phyloP scores from a whole-genome alignment of 2,329 filamentous ascomycete genomes.

The Allantophomopsis lycopodina region DNA sequence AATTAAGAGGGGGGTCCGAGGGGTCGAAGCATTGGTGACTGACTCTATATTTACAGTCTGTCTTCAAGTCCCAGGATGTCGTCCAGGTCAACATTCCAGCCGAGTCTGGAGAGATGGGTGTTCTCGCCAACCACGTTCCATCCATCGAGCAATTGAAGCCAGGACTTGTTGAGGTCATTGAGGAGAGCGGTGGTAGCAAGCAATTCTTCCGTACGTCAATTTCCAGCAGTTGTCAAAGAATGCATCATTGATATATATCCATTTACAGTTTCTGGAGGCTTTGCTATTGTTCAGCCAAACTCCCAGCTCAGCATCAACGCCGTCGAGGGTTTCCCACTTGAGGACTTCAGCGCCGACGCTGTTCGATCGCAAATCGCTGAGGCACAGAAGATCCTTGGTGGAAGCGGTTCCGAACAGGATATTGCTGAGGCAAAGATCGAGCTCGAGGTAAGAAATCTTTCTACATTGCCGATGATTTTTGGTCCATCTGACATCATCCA shows the following conservation, averaged over 20 bases:
- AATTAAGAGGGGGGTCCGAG: too few relatives aligned
- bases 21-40: neutral
- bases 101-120: constrained; percentile 98
- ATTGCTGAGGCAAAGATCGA: constrained; percentile 99
- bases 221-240: neutral
- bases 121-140: constrained; percentile 96
- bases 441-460: constrained; percentile 60
- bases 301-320: constrained; percentile 96
- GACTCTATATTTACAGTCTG: constrained; percentile 34
- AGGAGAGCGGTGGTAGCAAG: constrained; percentile 82
- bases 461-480: neutral
- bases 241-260: constrained; percentile 3
- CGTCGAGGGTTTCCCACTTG: constrained; percentile 84
- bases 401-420: constrained; percentile 88
- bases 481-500: neutral
- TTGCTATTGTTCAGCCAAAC: constrained; percentile 92
- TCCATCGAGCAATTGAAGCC: constrained; percentile 99
- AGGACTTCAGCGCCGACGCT: constrained; percentile 89
- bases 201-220: constrained; percentile 86
- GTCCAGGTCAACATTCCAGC: constrained; percentile 98
- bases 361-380: constrained; percentile 84
- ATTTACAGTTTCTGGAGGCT: constrained; percentile 86
- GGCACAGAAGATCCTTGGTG: constrained; percentile 87
- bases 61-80: constrained; percentile 55
- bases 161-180: constrained; percentile 85